A percentile compares a stretch with the other conserved stretches of the same genome.
These are phyloP conservation scores for Epichloe bromicola DNA, from an alignment of 2,329 filamentous ascomycete genomes.

Conservation along the genomic window DNA sequence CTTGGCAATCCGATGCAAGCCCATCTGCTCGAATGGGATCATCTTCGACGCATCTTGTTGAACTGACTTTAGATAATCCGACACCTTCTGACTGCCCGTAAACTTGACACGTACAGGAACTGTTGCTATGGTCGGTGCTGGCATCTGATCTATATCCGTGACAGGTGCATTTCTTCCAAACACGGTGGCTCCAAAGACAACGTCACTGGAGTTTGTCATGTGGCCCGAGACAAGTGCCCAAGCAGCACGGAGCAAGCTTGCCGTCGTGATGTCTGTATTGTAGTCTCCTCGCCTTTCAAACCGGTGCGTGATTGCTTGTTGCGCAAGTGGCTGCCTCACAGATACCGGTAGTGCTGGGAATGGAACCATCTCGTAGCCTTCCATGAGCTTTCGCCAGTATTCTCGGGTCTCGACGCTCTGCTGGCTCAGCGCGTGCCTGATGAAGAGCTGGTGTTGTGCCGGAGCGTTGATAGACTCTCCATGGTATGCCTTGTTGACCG, in stretches of 20 bases:
- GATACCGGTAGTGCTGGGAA: slow-evolving; percentile 30
- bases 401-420: slow-evolving; percentile 22
- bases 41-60: slow-evolving; percentile 10
- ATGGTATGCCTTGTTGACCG: slow-evolving; percentile 11
- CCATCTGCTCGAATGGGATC: slow-evolving; percentile 10
- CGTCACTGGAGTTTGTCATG: slow-evolving; percentile 29
- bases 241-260: slow-evolving; percentile 23
- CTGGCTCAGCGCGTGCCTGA: slow-evolving; percentile 27
- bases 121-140: slow-evolving; percentile 25
- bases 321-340: slow-evolving; percentile 29
- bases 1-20: slow-evolving; percentile 12
- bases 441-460: slow-evolving; percentile 27
- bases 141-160: slow-evolving; percentile 10
- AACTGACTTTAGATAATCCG: slow-evolving; percentile 4
- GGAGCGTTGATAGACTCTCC: not conserved
- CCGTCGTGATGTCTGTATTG: slow-evolving; percentile 15
- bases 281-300: not conserved
- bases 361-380: slow-evolving; percentile 23
- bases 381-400: slow-evolving; percentile 30
- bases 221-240: slow-evolving; percentile 34
- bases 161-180: slow-evolving; percentile 22
- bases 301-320: slow-evolving; percentile 27
- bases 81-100: slow-evolving; percentile 11
- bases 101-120: slow-evolving; percentile 27
- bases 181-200: slow-evolving; percentile 30